phyloP scores from a whole-genome alignment of 2,329 filamentous ascomycete species.

The Penicillium capsulatum region DNA sequence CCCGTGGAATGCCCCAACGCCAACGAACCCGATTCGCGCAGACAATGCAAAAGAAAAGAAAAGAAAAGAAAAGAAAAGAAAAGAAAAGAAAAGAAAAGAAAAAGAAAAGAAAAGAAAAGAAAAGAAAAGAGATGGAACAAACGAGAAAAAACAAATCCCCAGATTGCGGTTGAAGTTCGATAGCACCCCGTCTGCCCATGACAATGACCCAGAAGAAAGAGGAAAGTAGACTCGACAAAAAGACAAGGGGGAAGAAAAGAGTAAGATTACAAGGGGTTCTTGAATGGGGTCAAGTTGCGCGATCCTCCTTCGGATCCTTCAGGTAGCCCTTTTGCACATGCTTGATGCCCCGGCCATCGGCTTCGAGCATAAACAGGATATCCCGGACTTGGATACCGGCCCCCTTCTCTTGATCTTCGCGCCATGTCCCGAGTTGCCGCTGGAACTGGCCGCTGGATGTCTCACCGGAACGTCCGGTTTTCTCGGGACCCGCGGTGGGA shows the following conservation, averaged over 20 bases:
- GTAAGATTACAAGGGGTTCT: slow-evolving; percentile 20
- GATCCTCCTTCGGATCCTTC: slow-evolving; percentile 42
- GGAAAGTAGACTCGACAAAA: neutral
- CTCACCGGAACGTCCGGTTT: slow-evolving; percentile 27
- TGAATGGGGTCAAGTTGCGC: slow-evolving; percentile 22
- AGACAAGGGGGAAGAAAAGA: neutral
- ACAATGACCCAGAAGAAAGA: neutral
- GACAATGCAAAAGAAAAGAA: slow-evolving; percentile 19
- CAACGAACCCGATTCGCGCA: slow-evolving; percentile 15
- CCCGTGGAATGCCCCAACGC: slow-evolving; percentile 12
- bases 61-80: too few species aligned
- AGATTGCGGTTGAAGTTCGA: neutral
- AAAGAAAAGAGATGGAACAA: too few species aligned
- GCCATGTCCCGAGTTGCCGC: slow-evolving; percentile 63
- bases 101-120: too few species aligned
- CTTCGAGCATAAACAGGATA: slow-evolving; percentile 72
- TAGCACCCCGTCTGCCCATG: too few species aligned
- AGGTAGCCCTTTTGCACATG: slow-evolving; percentile 44
- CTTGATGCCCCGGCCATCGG: slow-evolving; percentile 57
- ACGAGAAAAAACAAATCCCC: too few species aligned
- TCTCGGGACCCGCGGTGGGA: slow-evolving; percentile 30
- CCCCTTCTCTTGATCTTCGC: slow-evolving; percentile 73
- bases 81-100: too few species aligned
- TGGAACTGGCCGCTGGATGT: slow-evolving; percentile 47
- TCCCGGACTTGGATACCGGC: slow-evolving; percentile 79